These are phyloP conservation scores for Myxozyma sirexii DNA, from an alignment of 805 yeast genomes.

Conservation along the genomic window DNA sequence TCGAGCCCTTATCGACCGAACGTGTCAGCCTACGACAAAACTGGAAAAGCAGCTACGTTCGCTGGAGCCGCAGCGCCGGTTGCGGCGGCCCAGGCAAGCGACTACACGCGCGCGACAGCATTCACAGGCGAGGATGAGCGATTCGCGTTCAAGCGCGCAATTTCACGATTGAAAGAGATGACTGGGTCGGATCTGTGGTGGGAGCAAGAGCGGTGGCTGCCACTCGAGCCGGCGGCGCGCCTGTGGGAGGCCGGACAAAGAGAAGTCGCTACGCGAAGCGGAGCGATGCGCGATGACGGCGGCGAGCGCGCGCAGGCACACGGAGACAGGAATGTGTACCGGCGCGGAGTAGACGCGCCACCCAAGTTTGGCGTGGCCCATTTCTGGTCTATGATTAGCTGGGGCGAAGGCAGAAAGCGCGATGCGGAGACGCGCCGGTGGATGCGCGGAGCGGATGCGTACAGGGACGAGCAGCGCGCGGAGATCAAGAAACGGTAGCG, in stretches of 20 bases:
- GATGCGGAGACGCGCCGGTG: slow-evolving; percentile 61
- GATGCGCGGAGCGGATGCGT: slow-evolving; percentile 49
- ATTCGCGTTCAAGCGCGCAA: slow-evolving; percentile 73
- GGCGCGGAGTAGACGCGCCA: slow-evolving; percentile 41
- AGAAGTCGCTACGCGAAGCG: slow-evolving; percentile 35
- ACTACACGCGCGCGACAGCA: slow-evolving; percentile 54
- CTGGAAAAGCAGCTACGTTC: slow-evolving; percentile 22
- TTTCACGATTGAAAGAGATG: slow-evolving; percentile 65
- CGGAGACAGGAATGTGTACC: slow-evolving; percentile 63
- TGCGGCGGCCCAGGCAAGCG: slow-evolving; percentile 36
- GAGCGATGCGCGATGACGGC: slow-evolving; percentile 28
- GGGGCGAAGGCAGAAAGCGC: slow-evolving; percentile 55
- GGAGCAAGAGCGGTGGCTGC: slow-evolving; percentile 54
- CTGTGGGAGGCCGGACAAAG: slow-evolving; percentile 27
- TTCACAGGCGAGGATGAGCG: slow-evolving; percentile 79
- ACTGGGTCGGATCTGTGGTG: slow-evolving; percentile 59
- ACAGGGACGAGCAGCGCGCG: not conserved
- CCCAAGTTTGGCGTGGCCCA: slow-evolving; percentile 53
- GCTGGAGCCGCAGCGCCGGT: slow-evolving; percentile 14
- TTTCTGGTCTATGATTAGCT: slow-evolving; percentile 69
- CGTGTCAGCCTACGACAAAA: slow-evolving; percentile 61
- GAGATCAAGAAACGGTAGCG: not conserved
- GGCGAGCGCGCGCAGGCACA: slow-evolving; percentile 3
- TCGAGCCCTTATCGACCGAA: slow-evolving; percentile 71
- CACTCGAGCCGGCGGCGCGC: slow-evolving; percentile 65